Evolutionary conservation across 352 stramenopile genomes (phyloP).

Genomic region (Halophytophthora polymorphica): DNA sequence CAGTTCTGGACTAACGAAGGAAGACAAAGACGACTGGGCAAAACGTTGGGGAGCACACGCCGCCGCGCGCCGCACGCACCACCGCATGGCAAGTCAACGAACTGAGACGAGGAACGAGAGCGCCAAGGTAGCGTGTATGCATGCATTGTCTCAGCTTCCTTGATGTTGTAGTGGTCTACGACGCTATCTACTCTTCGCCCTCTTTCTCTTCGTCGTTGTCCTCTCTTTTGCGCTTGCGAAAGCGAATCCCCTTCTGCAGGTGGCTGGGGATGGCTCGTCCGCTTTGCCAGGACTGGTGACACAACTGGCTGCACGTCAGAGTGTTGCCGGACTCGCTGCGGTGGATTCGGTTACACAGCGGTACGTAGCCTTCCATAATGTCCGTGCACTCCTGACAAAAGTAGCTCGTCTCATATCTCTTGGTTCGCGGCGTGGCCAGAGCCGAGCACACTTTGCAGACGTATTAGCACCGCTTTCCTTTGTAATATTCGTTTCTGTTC

Average conservation of each 20-base stretch:
- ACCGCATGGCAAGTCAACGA: no score
- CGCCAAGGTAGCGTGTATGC: not conserved
- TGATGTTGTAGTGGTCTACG: not conserved
- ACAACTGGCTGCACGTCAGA: constrained; percentile 8
- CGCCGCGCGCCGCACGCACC: no score
- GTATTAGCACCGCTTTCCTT: constrained; percentile 3
- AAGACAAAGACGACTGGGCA: no score
- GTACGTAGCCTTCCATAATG: not conserved
- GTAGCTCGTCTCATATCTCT: constrained; percentile 7
- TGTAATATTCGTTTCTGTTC: not conserved
- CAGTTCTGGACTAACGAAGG: no score
- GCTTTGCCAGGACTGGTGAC: constrained; percentile 1
- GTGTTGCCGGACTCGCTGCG: constrained; percentile 2
- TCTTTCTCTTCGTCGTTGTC: not conserved
- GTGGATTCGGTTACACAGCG: constrained; percentile 3
- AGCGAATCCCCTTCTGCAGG: constrained; percentile 5
- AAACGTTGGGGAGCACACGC: no score
- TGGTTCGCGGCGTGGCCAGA: constrained; percentile 2
- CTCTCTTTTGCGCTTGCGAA: constrained; percentile 3
- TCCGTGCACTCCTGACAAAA: constrained; percentile 5
- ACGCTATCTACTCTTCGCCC: no score
- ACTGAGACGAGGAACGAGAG: no score
- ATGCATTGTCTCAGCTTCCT: not conserved
- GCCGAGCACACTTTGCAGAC: constrained; percentile 11
- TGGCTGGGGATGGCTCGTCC: not conserved